phyloP scores from a whole-genome alignment of 164 flowering plant genomes.

The Cinnamomum chago region DNA sequence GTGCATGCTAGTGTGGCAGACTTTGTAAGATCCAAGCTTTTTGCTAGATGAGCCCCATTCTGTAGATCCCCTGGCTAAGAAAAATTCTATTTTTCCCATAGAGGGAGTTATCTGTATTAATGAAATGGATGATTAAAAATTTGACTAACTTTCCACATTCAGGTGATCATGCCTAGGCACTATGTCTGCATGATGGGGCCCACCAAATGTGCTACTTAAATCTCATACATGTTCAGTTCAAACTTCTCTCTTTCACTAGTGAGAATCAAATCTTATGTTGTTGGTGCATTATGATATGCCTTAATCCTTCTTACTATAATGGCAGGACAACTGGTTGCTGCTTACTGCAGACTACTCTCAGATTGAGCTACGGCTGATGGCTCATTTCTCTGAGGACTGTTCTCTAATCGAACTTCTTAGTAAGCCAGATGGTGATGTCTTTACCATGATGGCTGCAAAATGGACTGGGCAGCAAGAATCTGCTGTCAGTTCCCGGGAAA shows the following conservation, averaged over 20 bases:
- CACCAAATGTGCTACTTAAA: not conserved
- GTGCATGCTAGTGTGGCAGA: not conserved
- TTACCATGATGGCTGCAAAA: constrained; percentile 82
- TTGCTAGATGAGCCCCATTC: not conserved
- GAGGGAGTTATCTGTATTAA: too few species aligned
- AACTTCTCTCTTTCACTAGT: not conserved
- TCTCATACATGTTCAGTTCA: not conserved
- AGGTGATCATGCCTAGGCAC: not conserved
- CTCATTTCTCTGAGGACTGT: constrained; percentile 88
- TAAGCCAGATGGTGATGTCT: constrained; percentile 75
- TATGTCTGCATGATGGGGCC: not conserved
- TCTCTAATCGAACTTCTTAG: constrained; percentile 67
- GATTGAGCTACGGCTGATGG: constrained; percentile 95
- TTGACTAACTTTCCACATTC: not conserved
- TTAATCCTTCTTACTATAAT: constrained; percentile 11
- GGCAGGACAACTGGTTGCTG: constrained; percentile 84
- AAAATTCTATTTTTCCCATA: too few species aligned
- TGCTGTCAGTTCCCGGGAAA: constrained; percentile 46
- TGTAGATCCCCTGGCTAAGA: too few species aligned
- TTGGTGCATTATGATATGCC: not conserved
- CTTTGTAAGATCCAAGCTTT: not conserved
- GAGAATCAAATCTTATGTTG: not conserved
- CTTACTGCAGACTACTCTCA: constrained; percentile 96
- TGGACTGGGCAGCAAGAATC: constrained; percentile 76
- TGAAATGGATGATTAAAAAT: too few species aligned